phyloP scores from a whole-genome alignment of 1,284 basidiomycete species.

The Ustilago cynodontis region DNA sequence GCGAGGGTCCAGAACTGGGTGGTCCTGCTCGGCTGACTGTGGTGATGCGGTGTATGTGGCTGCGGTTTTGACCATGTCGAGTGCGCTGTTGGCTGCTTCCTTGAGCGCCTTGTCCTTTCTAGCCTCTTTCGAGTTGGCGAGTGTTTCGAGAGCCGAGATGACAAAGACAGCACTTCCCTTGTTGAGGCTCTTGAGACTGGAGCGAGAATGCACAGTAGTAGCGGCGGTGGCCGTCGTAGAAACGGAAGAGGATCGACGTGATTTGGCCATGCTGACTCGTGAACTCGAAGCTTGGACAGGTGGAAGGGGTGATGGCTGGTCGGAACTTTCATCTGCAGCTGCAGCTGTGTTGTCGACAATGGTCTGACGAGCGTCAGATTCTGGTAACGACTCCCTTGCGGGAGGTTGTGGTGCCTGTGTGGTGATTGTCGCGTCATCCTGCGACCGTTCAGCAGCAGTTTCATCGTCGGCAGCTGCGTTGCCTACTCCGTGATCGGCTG shows the following conservation, averaged over 20 bases:
- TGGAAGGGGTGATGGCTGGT: constrained; percentile 2
- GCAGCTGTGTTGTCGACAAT: constrained; percentile 12
- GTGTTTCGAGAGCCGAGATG: constrained; percentile 64
- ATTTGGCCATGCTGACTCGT: constrained; percentile 34
- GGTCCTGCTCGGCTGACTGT: constrained; percentile 28
- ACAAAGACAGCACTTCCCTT: constrained; percentile 67
- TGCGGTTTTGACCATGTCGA: constrained; percentile 67
- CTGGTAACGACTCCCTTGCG: constrained; percentile 17
- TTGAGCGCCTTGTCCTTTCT: constrained; percentile 64
- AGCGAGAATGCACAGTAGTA: constrained; percentile 52
- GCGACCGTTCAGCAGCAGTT: not conserved
- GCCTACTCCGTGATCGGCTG: not conserved
- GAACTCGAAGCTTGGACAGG: constrained; percentile 27
- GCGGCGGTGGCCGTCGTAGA: constrained; percentile 47
- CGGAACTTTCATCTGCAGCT: constrained; percentile 7
- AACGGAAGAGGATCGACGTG: constrained; percentile 48
- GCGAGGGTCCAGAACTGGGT: constrained; percentile 62
- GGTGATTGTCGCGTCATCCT: constrained; percentile 1
- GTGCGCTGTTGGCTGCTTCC: constrained; percentile 55
- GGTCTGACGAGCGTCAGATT: constrained; percentile 15
- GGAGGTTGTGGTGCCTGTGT: constrained; percentile 24
- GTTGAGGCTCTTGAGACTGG: constrained; percentile 56
- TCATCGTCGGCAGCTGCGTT: constrained; percentile 1
- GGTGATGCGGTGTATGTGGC: constrained; percentile 30
- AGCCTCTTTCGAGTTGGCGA: constrained; percentile 63